Percentiles rank a stretch among this genome's conserved stretches.
Conservation (phyloP, 768 basidiomycete genomes). For the Boletus reticulatus region DNA sequence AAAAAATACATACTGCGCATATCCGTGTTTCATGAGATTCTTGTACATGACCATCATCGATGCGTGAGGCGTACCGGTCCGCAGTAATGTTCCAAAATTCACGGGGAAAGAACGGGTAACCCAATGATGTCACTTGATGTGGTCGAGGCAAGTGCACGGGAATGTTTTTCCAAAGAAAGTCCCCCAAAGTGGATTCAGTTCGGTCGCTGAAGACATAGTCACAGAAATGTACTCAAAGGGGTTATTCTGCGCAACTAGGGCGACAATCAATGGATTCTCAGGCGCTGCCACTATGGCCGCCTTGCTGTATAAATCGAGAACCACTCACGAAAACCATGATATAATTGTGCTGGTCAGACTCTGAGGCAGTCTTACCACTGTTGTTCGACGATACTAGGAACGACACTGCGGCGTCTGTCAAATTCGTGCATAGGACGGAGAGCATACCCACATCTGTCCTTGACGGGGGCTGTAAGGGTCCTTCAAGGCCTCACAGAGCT, state of each 20-base stretch:
- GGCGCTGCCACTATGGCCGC: too few relatives aligned
- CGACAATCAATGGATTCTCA: neutral
- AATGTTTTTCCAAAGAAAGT: neutral
- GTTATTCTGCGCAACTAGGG: neutral
- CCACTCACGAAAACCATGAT: neutral
- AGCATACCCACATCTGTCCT: too few relatives aligned
- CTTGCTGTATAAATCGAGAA: neutral
- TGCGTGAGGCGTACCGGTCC: too few relatives aligned
- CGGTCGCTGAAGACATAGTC: neutral
- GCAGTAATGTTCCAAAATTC: too few relatives aligned
- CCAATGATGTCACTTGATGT: too few relatives aligned
- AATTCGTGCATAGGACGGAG: too few relatives aligned
- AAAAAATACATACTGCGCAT: neutral
- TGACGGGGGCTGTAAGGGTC: neutral
- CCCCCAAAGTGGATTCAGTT: neutral
- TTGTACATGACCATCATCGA: too few relatives aligned
- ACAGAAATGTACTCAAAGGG: neutral
- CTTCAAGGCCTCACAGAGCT: too few relatives aligned
- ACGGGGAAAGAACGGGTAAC: neutral
- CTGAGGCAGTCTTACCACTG: neutral
- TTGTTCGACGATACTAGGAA: too few relatives aligned
- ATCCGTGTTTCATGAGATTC: neutral
- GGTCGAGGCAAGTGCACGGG: neutral
- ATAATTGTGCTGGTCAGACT: neutral
- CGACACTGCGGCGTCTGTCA: too few relatives aligned